Evolutionary conservation across 225 moss, liverwort and hornwort species (phyloP).

Genomic region (Rhytidiadelphus loreus): DNA sequence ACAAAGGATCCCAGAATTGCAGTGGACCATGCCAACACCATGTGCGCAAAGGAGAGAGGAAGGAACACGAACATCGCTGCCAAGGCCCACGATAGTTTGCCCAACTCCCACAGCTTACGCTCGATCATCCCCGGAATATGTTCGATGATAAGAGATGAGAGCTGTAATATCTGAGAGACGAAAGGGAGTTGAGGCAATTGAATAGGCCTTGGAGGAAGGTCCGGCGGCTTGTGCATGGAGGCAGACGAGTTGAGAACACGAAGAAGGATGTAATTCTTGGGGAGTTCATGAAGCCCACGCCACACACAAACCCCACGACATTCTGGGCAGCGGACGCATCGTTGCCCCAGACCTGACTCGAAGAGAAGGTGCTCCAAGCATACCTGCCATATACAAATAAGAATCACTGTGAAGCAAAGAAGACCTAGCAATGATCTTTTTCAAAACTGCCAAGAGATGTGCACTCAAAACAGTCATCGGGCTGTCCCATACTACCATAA

Average conservation of each 20-base stretch:
- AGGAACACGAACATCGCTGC: conserved; percentile 35
- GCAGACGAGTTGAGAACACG: conserved; percentile 36
- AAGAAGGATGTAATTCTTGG: conserved; percentile 58
- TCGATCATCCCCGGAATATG: conserved; percentile 31
- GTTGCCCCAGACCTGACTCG: conserved; percentile 30
- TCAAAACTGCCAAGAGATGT: neutral
- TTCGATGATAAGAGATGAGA: conserved; percentile 15
- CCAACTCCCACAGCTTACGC: conserved; percentile 45
- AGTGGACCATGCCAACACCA: conserved; percentile 51
- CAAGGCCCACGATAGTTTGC: conserved; percentile 36
- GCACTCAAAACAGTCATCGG: neutral
- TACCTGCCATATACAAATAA: neutral
- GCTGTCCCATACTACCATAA: neutral
- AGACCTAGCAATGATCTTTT: neutral
- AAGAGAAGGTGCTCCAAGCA: conserved; percentile 51
- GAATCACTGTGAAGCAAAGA: neutral
- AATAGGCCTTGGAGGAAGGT: neutral
- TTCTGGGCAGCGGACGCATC: conserved; percentile 54
- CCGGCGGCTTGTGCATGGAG: conserved; percentile 10
- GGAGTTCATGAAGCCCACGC: conserved; percentile 45
- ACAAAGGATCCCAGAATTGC: conserved; percentile 32
- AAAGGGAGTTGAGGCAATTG: conserved; percentile 7
- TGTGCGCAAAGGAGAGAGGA: conserved; percentile 43
- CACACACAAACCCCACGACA: conserved; percentile 47
- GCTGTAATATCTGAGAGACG: conserved; percentile 7